Conservation (phyloP, 345 rosid genomes). For the Lepidium didymum region DNA sequence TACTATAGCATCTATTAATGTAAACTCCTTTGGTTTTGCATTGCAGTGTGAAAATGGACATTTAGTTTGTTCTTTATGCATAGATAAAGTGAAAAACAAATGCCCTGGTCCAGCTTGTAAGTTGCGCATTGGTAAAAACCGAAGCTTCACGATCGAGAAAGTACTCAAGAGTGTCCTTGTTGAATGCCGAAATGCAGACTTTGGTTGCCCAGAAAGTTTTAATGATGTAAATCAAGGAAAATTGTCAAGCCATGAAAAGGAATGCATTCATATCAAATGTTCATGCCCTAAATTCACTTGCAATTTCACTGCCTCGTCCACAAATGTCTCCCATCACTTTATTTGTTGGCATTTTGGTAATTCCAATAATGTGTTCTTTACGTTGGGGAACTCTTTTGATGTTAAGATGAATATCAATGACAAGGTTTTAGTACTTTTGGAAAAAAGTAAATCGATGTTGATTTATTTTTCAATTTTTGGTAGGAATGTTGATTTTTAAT, state of each 20-base stretch:
- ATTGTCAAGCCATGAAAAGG: neutral
- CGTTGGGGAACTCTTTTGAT: neutral
- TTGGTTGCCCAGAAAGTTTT: neutral
- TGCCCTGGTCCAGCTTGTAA: neutral
- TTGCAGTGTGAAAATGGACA: neutral
- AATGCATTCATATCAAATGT: neutral
- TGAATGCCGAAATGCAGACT: neutral
- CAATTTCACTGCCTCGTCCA: neutral
- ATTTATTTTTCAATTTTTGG: neutral
- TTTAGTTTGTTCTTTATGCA: neutral
- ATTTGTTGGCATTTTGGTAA: neutral
- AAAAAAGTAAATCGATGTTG: neutral
- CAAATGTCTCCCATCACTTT: neutral
- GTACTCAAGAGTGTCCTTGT: neutral
- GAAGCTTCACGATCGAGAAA: neutral
- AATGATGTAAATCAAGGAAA: neutral
- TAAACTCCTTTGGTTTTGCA: neutral
- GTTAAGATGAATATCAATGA: neutral
- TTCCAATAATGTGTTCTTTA: neutral
- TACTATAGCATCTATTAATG: neutral
- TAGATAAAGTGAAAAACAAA: neutral
- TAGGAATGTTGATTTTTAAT: neutral
- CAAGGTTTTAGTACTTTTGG: neutral
- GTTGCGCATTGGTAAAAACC: neutral
- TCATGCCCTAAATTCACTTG: neutral